These are phyloP conservation scores for Xylariales sp. DNA, from an alignment of 2,329 filamentous ascomycete species.

Conservation along the genomic window DNA sequence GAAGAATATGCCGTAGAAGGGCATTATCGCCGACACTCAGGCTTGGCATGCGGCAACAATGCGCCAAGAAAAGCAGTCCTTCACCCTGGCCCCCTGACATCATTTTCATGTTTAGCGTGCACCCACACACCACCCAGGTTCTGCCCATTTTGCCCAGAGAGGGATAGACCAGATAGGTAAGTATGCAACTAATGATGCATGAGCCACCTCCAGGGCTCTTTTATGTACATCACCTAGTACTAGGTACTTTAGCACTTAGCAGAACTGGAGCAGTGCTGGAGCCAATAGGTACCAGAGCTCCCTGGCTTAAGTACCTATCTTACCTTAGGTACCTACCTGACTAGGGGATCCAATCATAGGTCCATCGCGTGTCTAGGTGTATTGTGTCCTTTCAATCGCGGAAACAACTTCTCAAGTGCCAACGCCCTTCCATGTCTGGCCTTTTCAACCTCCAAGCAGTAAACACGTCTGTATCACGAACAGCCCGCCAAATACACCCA, in stretches of 20 bases:
- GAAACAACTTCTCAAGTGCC: conserved; percentile 12
- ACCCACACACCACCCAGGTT: too few species aligned
- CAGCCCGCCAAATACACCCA: background rate
- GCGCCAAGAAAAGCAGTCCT: background rate
- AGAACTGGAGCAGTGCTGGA: too few species aligned
- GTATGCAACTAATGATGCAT: conserved; percentile 27
- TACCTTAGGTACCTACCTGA: background rate
- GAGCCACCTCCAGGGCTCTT: background rate
- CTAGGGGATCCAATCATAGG: conserved; percentile 51
- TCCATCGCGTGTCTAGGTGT: conserved; percentile 52
- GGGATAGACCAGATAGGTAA: conserved; percentile 25
- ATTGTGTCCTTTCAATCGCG: conserved; percentile 55
- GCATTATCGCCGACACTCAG: conserved; percentile 35
- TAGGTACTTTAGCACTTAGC: too few species aligned
- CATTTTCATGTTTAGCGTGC: conserved; percentile 9
- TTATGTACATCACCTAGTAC: too few species aligned
- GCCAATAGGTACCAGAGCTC: too few species aligned
- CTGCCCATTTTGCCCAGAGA: background rate
- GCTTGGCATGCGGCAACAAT: background rate
- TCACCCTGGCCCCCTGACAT: conserved; percentile 16
- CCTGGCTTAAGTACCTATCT: background rate
- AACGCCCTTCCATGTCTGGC: conserved; percentile 12
- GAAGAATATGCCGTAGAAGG: background rate
- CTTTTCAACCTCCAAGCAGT: conserved; percentile 33
- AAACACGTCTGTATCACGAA: background rate